Evolutionary conservation across 768 basidiomycete species (phyloP).

Genomic region (Psilocybe subaeruginosa): DNA sequence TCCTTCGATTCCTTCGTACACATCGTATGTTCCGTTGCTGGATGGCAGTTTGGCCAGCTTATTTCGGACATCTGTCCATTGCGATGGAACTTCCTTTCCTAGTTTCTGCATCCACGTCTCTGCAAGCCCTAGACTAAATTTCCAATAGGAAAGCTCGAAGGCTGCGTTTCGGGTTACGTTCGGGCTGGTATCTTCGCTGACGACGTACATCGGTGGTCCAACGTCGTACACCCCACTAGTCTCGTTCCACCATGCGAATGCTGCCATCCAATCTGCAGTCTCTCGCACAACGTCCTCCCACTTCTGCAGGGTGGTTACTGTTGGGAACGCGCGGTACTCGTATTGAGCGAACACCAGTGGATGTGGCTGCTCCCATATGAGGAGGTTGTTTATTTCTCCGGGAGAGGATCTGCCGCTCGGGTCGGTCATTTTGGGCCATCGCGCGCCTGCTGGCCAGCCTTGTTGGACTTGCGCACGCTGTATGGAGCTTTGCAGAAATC

Average conservation of each 20-base stretch:
- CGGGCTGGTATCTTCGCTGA: slow-evolving; percentile 59
- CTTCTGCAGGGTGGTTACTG: slow-evolving; percentile 33
- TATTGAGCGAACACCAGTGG: slow-evolving; percentile 61
- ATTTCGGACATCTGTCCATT: slow-evolving; percentile 47
- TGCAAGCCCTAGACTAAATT: slow-evolving; percentile 50
- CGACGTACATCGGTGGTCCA: slow-evolving; percentile 61
- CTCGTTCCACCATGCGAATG: slow-evolving; percentile 54
- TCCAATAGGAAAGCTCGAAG: slow-evolving; percentile 64
- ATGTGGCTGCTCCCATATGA: slow-evolving; percentile 67
- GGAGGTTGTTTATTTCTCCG: slow-evolving; percentile 62
- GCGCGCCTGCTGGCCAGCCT: slow-evolving; percentile 52
- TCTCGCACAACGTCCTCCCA: slow-evolving; percentile 54
- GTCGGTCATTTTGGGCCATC: slow-evolving; percentile 69
- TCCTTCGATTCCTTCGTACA: slow-evolving; percentile 56
- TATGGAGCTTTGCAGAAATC: slow-evolving; percentile 50
- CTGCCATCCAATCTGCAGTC: slow-evolving; percentile 65
- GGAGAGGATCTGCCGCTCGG: slow-evolving; percentile 60
- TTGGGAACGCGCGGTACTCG: slow-evolving; percentile 51
- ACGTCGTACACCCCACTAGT: slow-evolving; percentile 53
- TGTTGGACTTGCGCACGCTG: slow-evolving; percentile 50
- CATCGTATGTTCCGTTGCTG: slow-evolving; percentile 52
- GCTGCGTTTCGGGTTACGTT: slow-evolving; percentile 58
- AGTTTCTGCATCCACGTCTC: slow-evolving; percentile 49
- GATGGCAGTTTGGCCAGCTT: slow-evolving; percentile 54
- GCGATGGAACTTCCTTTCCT: slow-evolving; percentile 39